Evolutionary conservation across 140 eudicot genomes (phyloP), one percentile per base, ranked within the genome.

Genomic region (Stevia rebaudiana): DNA sequence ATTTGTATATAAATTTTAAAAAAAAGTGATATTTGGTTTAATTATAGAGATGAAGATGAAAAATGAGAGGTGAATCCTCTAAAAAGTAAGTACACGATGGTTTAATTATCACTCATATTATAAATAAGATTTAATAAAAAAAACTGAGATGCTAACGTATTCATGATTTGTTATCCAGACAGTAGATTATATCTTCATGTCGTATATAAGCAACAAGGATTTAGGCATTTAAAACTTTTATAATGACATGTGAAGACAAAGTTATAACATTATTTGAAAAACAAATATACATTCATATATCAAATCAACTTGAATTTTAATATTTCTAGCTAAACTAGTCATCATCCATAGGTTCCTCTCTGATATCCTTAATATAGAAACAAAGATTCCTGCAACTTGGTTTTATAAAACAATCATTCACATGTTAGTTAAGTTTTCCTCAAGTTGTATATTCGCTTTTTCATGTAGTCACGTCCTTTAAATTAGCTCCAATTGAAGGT

Each of bases 321-420:
- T 15, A 54, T 15, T 18, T 5, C 13, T n/a, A n/a, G n/a, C n/a
- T n/a, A n/a, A n/a, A n/a, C n/a, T n/a, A n/a, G n/a, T n/a, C n/a
- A n/a, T n/a, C n/a, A n/a, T n/a, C n/a, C n/a, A n/a, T n/a, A n/a
- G n/a, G n/a, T n/a, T n/a, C n/a, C n/a, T n/a, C n/a, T n/a, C n/a
- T n/a, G n/a, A n/a, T n/a, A n/a, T n/a, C n/a, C n/a, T n/a, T n/a
- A n/a, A n/a, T n/a, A n/a, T n/a, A n/a, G 2, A 19, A 51, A 36
- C 50, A 36, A 0, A 24, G 25, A 18, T 10, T 39, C 43, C 54
- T 68, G 65, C 65, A 68, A 68, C 74, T 68, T 68, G 65, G 55
- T 42, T 4, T 39, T 37, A 67, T 7, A 67, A 37, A 22, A 17
- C 53, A 67, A 25, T 37, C 63, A 21, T 36, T 22, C 33, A 52